Base-by-base conservation (phyloP, 2,329 filamentous ascomycete genomes). In the Claviceps spartinae region DNA sequence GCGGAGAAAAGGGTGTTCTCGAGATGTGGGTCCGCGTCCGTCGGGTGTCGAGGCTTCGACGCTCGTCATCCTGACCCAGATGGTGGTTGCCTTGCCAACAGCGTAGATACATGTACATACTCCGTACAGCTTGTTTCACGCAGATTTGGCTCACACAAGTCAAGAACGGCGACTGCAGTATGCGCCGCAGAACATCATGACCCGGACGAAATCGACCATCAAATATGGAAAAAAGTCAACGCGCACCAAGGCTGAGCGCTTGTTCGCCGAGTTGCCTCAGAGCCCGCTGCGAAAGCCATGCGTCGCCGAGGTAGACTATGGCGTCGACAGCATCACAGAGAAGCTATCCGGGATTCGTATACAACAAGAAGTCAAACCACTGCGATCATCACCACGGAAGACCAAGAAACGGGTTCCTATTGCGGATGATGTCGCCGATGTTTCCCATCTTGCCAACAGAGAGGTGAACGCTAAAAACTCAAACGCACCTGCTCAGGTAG, bases 191-290 rank as follows among this genome's bases (percentile, higher is more conserved):
- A 45, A 8, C 53, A 68, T 59, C 26, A 79, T 78, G 76, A 64
- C 72, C 38, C 69, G 71, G 52, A 67, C 67, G 48, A 63, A 66
- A 3, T 61, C 68, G 18, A 58, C 68, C 9, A 72, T 74, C 2
- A 75, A 70, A 53, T 80, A 79, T 64, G 77, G 77, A 53, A 77
- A 74, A 54, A 66, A 67, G 45, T 66, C 68, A 34, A 75, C 68
- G 54, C 71, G 72, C 45, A 66, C 72, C 26, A 75, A 69, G 54
- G 67, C 70, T 18, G 69, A 75, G 43, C 68, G 73, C 22, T 63
- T 77, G 45, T 77, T 79, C 56, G 71, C 71, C 20, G 73, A 77
- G 57, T 62, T 79, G 8, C 74, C 76, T 0, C 70, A 71, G 53
- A 77, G 72, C 45, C 77, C 77, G 3, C 55, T 71, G 49, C 70